phyloP scores from a whole-genome alignment of 495 filamentous ascomycete species.

The Lentithecium fluviatile region DNA sequence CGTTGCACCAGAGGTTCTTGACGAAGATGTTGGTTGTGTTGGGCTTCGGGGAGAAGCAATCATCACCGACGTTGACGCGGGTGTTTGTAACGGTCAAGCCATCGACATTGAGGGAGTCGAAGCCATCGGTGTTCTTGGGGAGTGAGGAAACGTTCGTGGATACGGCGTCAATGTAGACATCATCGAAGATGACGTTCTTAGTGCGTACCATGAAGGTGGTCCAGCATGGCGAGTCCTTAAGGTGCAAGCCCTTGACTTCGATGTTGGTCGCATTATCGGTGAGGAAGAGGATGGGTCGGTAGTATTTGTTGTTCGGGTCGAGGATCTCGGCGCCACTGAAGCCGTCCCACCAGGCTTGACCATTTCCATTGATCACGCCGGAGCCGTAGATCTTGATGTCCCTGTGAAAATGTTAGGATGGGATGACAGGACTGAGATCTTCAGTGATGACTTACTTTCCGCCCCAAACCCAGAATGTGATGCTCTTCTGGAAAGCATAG shows the following conservation, averaged over 20 bases:
- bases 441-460: slow-evolving; percentile 15
- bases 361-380: slow-evolving; percentile 65
- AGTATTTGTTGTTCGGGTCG: slow-evolving; percentile 40
- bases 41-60: slow-evolving; percentile 75
- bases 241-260: slow-evolving; percentile 58
- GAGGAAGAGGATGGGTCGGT: slow-evolving; percentile 61
- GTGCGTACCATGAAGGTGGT: slow-evolving; percentile 69
- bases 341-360: slow-evolving; percentile 68
- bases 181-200: slow-evolving; percentile 65
- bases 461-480: slow-evolving; percentile 68
- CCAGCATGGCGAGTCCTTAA: slow-evolving; percentile 66
- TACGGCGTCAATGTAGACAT: slow-evolving; percentile 59
- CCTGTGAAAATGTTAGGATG: slow-evolving; percentile 25
- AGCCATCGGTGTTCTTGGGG: slow-evolving; percentile 66
- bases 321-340: slow-evolving; percentile 27
- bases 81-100: slow-evolving; percentile 68
- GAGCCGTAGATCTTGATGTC: slow-evolving; percentile 68
- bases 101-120: slow-evolving; percentile 61
- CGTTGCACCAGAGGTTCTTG: slow-evolving; percentile 68
- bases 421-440: not conserved
- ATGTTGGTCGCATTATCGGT: slow-evolving; percentile 56
- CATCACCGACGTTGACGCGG: slow-evolving; percentile 66
- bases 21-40: slow-evolving; percentile 72
- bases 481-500: slow-evolving; percentile 63
- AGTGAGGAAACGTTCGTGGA: slow-evolving; percentile 39